phyloP scores from a whole-genome alignment of 2,329 filamentous ascomycete genomes.

The Fusarium bactridioides region DNA sequence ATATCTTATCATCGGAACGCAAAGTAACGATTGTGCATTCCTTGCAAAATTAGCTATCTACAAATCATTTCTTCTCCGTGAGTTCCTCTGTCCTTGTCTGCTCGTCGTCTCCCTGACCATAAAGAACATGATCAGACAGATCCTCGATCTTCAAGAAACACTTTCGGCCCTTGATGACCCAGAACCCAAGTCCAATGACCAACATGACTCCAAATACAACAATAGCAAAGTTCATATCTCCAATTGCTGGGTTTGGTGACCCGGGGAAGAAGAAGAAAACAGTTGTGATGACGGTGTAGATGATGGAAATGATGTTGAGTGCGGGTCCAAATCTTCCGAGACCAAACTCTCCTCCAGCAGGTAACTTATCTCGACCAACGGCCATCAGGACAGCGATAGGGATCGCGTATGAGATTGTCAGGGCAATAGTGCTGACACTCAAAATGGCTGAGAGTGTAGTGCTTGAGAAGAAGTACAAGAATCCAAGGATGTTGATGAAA shows the following conservation, averaged over 20 bases:
- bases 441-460: constrained; percentile 62
- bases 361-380: constrained; percentile 60
- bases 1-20: fast-evolving
- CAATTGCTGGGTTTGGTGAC: constrained; percentile 51
- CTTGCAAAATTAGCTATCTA: fast-evolving
- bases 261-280: constrained; percentile 64
- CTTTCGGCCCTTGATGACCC: constrained; percentile 55
- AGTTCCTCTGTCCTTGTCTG: background rate
- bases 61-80: background rate
- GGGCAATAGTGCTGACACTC: constrained; percentile 63
- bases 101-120: constrained; percentile 1
- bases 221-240: constrained; percentile 65
- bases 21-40: background rate
- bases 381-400: constrained; percentile 57
- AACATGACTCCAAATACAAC: constrained; percentile 64
- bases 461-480: constrained; percentile 62
- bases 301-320: constrained; percentile 56
- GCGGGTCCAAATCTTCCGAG: constrained; percentile 54
- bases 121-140: constrained; percentile 4
- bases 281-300: constrained; percentile 60
- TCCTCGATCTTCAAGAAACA: constrained; percentile 46
- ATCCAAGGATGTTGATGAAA: constrained; percentile 53
- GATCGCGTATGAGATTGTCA: constrained; percentile 60
- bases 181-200: constrained; percentile 57
- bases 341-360: constrained; percentile 51